A percentile compares a stretch with the other conserved stretches of the same genome.
Evolutionary conservation across 176 grass and related monocot species (phyloP).

Genomic region (Leersia perrieri): DNA sequence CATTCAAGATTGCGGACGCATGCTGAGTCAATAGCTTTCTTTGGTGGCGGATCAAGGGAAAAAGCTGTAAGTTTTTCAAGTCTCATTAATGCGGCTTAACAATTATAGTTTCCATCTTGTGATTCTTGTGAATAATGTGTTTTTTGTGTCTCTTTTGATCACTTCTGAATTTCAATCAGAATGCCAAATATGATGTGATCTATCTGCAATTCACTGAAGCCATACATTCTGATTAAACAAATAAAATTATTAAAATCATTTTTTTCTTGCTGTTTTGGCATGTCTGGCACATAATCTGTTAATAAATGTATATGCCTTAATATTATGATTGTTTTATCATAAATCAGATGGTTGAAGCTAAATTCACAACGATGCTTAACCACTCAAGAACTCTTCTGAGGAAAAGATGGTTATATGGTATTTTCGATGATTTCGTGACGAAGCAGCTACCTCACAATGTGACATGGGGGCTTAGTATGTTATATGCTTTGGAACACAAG

Average conservation of each 20-base stretch:
- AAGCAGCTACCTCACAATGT: constrained; percentile 95
- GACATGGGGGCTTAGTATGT: constrained; percentile 91
- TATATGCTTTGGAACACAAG: constrained; percentile 98
- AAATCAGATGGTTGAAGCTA: constrained; percentile 87
- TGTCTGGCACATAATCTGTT: not conserved
- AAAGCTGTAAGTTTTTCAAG: constrained; percentile 67
- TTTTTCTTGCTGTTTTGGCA: not conserved
- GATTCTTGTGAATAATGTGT: not conserved
- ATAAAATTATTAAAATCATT: not conserved
- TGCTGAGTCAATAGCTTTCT: constrained; percentile 98
- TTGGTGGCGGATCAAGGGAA: constrained; percentile 97
- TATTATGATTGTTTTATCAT: not conserved
- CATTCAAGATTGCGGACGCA: constrained; percentile 89
- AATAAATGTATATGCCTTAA: constrained; percentile 11
- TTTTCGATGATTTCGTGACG: constrained; percentile 89
- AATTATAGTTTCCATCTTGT: not conserved
- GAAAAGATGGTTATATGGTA: constrained; percentile 92
- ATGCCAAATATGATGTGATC: not conserved
- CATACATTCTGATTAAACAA: constrained; percentile 1
- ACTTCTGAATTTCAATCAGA: constrained; percentile 11
- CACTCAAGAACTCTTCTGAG: constrained; percentile 80
- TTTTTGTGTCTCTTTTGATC: not conserved
- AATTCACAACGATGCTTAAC: constrained; percentile 69
- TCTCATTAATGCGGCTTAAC: not conserved
- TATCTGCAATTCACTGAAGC: not conserved